phyloP scores from a whole-genome alignment of 2,329 filamentous ascomycete species.

The Beauveria caledonica region DNA sequence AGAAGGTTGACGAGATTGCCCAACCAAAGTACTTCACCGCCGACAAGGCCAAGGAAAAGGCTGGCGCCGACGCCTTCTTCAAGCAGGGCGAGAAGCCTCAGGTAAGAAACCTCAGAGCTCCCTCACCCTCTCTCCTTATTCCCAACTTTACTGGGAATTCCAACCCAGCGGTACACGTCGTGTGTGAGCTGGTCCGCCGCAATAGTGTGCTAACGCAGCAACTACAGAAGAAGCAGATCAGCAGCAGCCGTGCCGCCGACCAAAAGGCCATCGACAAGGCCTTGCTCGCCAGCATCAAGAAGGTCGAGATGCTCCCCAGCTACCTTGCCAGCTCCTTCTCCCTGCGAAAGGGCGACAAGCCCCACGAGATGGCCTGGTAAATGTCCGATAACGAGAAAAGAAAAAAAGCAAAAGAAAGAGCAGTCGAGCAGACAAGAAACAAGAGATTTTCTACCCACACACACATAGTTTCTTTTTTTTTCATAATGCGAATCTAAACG shows the following conservation, averaged over 20 bases:
- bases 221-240: slow-evolving; percentile 89
- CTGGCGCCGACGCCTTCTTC: slow-evolving; percentile 97
- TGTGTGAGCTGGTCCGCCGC: no score
- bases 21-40: slow-evolving; percentile 88
- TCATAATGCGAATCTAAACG: slow-evolving; percentile 11
- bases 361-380: slow-evolving; percentile 99
- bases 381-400: slow-evolving; percentile 26
- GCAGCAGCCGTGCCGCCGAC: slow-evolving; percentile 85
- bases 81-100: slow-evolving; percentile 97
- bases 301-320: slow-evolving; percentile 86
- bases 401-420: slow-evolving; percentile 17
- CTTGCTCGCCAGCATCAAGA: slow-evolving; percentile 92
- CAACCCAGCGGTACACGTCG: no score
- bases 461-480: slow-evolving; percentile 9
- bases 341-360: slow-evolving; percentile 98
- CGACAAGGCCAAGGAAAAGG: slow-evolving; percentile 93
- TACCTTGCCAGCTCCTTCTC: slow-evolving; percentile 96
- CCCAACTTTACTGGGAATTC: no score
- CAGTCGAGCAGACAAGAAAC: slow-evolving; percentile 15
- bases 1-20: slow-evolving; percentile 76
- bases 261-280: slow-evolving; percentile 99
- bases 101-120: slow-evolving; percentile 47
- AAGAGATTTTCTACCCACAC: slow-evolving; percentile 5
- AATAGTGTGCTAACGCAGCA: slow-evolving; percentile 26
- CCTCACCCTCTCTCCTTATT: no score